phyloP scores from a whole-genome alignment of 108 stramenopile species.

The Schizochytrium sp. region DNA sequence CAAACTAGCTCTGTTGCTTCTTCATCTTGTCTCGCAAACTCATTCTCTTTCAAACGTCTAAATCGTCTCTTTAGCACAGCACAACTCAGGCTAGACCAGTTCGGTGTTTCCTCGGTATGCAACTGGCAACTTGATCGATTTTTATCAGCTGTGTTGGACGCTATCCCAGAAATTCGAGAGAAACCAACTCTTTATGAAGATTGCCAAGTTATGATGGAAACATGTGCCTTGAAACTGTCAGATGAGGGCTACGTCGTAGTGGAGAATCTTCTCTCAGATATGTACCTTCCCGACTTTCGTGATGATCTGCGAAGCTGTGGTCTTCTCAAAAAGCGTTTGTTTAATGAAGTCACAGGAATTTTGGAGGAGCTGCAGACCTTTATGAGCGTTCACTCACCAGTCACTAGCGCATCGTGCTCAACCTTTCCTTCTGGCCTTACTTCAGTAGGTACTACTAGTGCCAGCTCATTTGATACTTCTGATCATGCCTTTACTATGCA shows the following conservation, averaged over 20 bases:
- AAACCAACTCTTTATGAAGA: not conserved
- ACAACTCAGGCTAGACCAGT: not conserved
- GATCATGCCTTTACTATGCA: not conserved
- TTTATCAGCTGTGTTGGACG: not conserved
- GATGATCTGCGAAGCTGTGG: conserved; percentile 32
- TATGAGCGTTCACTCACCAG: not conserved
- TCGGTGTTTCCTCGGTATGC: not conserved
- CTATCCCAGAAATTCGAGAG: not conserved
- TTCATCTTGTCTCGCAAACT: not conserved
- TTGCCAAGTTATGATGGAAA: not conserved
- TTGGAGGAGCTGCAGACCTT: conserved; percentile 20
- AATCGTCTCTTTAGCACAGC: not conserved
- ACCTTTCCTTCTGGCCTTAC: not conserved
- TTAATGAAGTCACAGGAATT: conserved; percentile 7
- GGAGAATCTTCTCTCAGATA: conserved; percentile 6
- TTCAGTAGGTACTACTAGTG: not conserved
- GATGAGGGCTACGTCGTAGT: conserved; percentile 49
- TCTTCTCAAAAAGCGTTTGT: conserved; percentile 18
- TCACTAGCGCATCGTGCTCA: conserved; percentile 9
- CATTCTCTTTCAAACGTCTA: conserved; percentile 23
- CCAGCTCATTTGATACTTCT: not conserved
- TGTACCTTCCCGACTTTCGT: conserved; percentile 44
- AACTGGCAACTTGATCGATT: not conserved
- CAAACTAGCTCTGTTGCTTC: not conserved
- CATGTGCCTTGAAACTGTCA: not conserved